Percentiles rank a stretch among this genome's conserved stretches.
These are phyloP conservation scores for Bipolaris bicolor DNA, from an alignment of 2,329 filamentous ascomycete genomes.

Conservation along the genomic window DNA sequence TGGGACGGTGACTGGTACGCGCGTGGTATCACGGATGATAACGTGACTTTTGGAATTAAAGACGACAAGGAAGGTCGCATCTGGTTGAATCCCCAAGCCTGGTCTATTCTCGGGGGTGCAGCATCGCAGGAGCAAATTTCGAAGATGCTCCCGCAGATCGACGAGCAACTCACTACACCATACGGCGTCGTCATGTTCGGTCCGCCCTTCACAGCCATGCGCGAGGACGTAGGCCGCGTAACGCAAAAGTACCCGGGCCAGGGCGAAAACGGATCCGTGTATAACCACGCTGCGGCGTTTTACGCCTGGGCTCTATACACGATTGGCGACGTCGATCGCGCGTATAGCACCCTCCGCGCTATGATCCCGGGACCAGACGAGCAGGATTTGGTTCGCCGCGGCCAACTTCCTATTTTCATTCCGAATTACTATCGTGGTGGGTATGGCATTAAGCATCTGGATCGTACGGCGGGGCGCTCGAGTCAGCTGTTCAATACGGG, in stretches of 20 bases:
- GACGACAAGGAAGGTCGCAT: constrained; percentile 61
- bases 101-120: constrained; percentile 62
- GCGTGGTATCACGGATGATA: constrained; percentile 64
- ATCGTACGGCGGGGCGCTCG: constrained; percentile 59
- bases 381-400: constrained; percentile 59
- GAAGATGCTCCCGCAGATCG: constrained; percentile 58
- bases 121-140: constrained; percentile 52
- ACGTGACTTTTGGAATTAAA: constrained; percentile 59
- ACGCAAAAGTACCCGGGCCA: constrained; percentile 65
- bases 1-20: constrained; percentile 65
- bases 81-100: constrained; percentile 65
- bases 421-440: constrained; percentile 62
- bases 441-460: constrained; percentile 25
- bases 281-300: constrained; percentile 64
- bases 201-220: constrained; percentile 61
- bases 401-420: constrained; percentile 64
- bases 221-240: constrained; percentile 64
- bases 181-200: constrained; percentile 64
- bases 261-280: constrained; percentile 64
- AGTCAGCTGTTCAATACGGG: constrained; percentile 66
- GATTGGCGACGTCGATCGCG: constrained; percentile 58
- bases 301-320: constrained; percentile 62
- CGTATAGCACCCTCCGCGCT: constrained; percentile 58
- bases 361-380: constrained; percentile 62
- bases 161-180: constrained; percentile 59